These are phyloP conservation scores for Kalmusia sp. DNA, from an alignment of 2,329 filamentous ascomycete species.

Conservation along the genomic window DNA sequence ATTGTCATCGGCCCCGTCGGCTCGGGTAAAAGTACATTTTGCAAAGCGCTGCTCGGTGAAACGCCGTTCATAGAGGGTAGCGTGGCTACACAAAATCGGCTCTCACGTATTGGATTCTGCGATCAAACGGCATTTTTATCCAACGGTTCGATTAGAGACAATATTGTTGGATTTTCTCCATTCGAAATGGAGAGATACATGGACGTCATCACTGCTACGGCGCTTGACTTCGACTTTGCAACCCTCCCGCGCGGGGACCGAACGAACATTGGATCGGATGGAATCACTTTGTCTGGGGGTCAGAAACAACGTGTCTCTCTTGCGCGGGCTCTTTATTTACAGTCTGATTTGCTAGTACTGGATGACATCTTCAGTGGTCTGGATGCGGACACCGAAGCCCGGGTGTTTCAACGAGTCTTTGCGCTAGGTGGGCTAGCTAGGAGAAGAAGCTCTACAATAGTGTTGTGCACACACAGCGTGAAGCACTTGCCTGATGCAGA, in stretches of 20 bases:
- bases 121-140: conserved; percentile 42
- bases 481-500: conserved; percentile 17
- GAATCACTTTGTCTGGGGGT: conserved; percentile 56
- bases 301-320: conserved; percentile 58
- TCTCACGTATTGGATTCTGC: conserved; percentile 45
- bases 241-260: conserved; percentile 24
- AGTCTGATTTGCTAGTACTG: conserved; percentile 51
- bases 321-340: conserved; percentile 57
- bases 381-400: conserved; percentile 54
- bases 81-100: conserved; percentile 16
- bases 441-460: conserved; percentile 27
- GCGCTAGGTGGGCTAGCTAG: conserved; percentile 51
- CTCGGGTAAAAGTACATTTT: conserved; percentile 45
- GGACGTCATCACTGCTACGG: conserved; percentile 18
- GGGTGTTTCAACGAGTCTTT: conserved; percentile 53
- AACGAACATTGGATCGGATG: conserved; percentile 56
- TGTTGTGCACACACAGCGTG: conserved; percentile 23
- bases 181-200: conserved; percentile 17
- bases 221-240: conserved; percentile 11
- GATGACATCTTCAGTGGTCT: conserved; percentile 59
- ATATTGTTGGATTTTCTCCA: conserved; percentile 15
- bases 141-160: conserved; percentile 20
- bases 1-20: conserved; percentile 37
- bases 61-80: conserved; percentile 34
- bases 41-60: conserved; percentile 43